phyloP scores from a whole-genome alignment of 208 protist genomes.

The Vickermania spadyakhi region DNA sequence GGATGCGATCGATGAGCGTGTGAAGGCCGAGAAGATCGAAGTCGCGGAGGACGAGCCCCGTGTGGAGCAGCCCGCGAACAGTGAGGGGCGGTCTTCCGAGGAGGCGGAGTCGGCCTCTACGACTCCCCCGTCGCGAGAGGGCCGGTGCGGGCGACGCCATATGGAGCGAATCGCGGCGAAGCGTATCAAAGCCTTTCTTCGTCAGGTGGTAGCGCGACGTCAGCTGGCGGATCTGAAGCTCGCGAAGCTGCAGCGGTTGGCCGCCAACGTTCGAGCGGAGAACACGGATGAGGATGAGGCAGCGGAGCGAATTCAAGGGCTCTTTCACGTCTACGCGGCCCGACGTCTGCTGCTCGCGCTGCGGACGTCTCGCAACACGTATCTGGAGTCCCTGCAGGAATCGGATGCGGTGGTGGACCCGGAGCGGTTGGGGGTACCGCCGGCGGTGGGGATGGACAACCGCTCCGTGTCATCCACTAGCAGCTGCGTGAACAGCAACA shows the following conservation, averaged over 20 bases:
- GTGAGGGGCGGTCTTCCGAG: not conserved
- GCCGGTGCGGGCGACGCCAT: not conserved
- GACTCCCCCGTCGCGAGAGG: too few species aligned
- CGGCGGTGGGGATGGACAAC: not conserved
- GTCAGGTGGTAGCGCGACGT: slow-evolving; percentile 5
- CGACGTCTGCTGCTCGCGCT: slow-evolving; percentile 16
- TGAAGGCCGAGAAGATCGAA: not conserved
- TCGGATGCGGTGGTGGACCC: not conserved
- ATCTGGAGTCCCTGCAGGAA: not conserved
- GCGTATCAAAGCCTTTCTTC: slow-evolving; percentile 19
- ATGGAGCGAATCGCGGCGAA: slow-evolving; percentile 9
- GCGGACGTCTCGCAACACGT: not conserved
- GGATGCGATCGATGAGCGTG: not conserved
- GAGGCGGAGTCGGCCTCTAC: not conserved
- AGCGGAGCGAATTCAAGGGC: slow-evolving; percentile 30
- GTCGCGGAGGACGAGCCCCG: not conserved
- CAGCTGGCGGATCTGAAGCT: slow-evolving; percentile 8
- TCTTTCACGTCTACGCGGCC: slow-evolving; percentile 44
- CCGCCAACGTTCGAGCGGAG: slow-evolving; percentile 18
- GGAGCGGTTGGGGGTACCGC: not conserved
- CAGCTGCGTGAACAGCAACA: not conserved
- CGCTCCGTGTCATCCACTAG: not conserved
- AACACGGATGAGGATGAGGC: slow-evolving; percentile 33
- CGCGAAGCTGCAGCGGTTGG: slow-evolving; percentile 6
- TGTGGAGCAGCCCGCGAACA: not conserved